Base-by-base conservation (phyloP, 1,284 basidiomycete species). In the Microbotryomycetes sp. region DNA sequence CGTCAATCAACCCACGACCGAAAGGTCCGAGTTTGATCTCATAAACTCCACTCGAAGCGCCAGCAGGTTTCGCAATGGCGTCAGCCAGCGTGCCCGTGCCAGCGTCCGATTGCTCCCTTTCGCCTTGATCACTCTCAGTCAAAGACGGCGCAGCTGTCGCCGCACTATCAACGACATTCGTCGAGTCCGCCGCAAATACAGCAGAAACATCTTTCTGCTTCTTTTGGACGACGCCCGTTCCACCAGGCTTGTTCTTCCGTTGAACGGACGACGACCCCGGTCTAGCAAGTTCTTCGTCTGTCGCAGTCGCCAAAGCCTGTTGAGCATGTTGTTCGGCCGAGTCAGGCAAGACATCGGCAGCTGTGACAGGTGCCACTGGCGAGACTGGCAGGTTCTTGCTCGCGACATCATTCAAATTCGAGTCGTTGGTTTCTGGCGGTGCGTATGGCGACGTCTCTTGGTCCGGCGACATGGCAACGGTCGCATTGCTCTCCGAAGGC, bases 1-100 rank as follows among this genome's bases (percentile, higher is more conserved):
- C 71, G 61, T 77, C 77, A 18, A 78, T 67, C 23, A 78, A 68
- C 3, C 77, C 77, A 3, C 73, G 68, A 1, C 76, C 76, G 52
- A 74, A 72, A 0, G 75, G 73, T 1, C 72, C 73, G 1, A 45
- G 11, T 3, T 54, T 53, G 35, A 57, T 52, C 6, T 62, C 53
- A 52, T 61, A 64, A 26, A 57, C 7, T 5, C 63, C 67, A n/a
- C n/a, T n/a, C n/a, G n/a, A n/a, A 3, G 59, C 45, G 1, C 56
- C 54, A 21, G 61, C 58, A 27, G 60, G 61, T 24, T 57, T 53
- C 0, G 60, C 57, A 11, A 18, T 41, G 18, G 35, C 18, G 11
- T 9, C 18, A 9, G 35, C 18, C 18, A 18, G 9, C 18, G 35
- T 41, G 11, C 11, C 18, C 35, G 35, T 41, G 9, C 18, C 35